Conservation (phyloP, 2,329 filamentous ascomycete species). For the Elsinoe necatrix region DNA sequence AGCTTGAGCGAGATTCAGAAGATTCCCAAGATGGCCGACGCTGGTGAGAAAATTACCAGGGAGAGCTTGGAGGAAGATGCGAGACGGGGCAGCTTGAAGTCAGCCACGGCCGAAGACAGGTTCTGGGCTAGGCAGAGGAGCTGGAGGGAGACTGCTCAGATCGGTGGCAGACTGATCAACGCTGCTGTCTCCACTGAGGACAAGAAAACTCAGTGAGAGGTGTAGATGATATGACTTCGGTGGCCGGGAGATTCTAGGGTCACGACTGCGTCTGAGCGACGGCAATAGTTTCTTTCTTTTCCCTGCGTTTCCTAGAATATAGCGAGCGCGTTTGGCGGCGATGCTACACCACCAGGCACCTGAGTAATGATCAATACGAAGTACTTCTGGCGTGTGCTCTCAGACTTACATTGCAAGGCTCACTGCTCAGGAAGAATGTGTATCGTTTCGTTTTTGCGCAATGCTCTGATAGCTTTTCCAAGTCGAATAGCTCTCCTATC, state of each 20-base stretch:
- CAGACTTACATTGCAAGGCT: slow-evolving; percentile 38
- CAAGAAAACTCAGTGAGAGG: slow-evolving; percentile 19
- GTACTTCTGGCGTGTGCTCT: not conserved
- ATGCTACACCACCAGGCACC: slow-evolving; percentile 31
- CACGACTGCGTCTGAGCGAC: not conserved
- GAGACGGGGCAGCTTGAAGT: slow-evolving; percentile 33
- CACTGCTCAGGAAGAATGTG: slow-evolving; percentile 42
- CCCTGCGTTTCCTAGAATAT: slow-evolving; percentile 26
- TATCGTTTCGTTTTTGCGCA: slow-evolving; percentile 34
- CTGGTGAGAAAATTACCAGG: slow-evolving; percentile 56
- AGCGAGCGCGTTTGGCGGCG: slow-evolving; percentile 33
- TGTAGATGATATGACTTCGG: too few species aligned
- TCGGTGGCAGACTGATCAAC: slow-evolving; percentile 45
- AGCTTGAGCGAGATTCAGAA: slow-evolving; percentile 51
- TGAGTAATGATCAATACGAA: slow-evolving; percentile 8
- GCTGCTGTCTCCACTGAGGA: slow-evolving; percentile 22
- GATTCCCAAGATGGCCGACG: slow-evolving; percentile 38
- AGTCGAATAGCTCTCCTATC: slow-evolving; percentile 44
- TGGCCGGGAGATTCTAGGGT: not conserved
- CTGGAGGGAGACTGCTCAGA: slow-evolving; percentile 43
- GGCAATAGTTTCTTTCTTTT: not conserved
- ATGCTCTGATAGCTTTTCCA: slow-evolving; percentile 37
- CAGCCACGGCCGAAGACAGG: slow-evolving; percentile 36
- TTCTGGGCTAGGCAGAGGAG: slow-evolving; percentile 47
- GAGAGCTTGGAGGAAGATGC: slow-evolving; percentile 54